phyloP scores from a whole-genome alignment of 1,139 yeast species.

The Yamadazyma spencermartinsiae region DNA sequence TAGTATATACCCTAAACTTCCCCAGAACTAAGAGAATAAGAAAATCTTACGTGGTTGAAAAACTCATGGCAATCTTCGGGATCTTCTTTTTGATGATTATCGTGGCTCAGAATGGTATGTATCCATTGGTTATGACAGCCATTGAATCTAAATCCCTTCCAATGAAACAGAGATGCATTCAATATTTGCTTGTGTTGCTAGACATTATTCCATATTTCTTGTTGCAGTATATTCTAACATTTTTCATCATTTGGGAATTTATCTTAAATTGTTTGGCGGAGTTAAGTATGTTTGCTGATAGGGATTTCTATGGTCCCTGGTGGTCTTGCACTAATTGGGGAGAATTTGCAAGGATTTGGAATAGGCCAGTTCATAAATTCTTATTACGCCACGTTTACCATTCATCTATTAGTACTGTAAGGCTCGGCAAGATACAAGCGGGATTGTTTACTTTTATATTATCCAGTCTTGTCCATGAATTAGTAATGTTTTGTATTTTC shows the following conservation, averaged over 20 bases:
- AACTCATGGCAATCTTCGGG: conserved; percentile 80
- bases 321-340: conserved; percentile 97
- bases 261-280: conserved; percentile 89
- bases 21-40: conserved; percentile 75
- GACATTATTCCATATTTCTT: conserved; percentile 82
- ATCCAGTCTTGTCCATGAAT: conserved; percentile 83
- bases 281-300: conserved; percentile 78
- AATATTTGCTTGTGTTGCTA: conserved; percentile 62
- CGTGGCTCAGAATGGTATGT: conserved; percentile 75
- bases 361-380: conserved; percentile 90
- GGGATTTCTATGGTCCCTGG: conserved; percentile 95
- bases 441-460: conserved; percentile 78
- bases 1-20: conserved; percentile 76
- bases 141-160: conserved; percentile 50
- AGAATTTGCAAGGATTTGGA: conserved; percentile 93
- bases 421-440: conserved; percentile 65
- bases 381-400: conserved; percentile 91
- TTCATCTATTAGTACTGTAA: conserved; percentile 77
- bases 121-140: conserved; percentile 72
- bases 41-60: conserved; percentile 68
- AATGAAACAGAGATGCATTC: conserved; percentile 43
- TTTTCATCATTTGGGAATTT: conserved; percentile 93
- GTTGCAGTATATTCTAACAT: conserved; percentile 71
- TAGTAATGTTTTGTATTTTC: conserved; percentile 89
- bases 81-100: conserved; percentile 80